Percentiles rank a stretch among this genome's conserved stretches.
Evolutionary conservation across 768 basidiomycete genomes (phyloP).

Genomic region (Coprinellus micaceus): DNA sequence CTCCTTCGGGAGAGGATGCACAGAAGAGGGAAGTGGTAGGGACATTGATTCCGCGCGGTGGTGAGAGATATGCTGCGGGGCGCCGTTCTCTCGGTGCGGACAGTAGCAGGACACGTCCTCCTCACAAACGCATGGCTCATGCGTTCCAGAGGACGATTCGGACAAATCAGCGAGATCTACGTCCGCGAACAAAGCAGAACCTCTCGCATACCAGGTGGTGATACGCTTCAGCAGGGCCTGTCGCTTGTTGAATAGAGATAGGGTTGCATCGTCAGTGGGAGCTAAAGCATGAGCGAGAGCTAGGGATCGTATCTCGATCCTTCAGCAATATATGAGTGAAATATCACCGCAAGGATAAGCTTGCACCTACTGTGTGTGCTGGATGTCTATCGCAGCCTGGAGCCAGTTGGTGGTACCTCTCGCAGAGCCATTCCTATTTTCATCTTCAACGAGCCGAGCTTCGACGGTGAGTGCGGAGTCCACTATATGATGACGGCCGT

Average conservation of each 20-base stretch:
- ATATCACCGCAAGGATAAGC: neutral
- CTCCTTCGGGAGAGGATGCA: neutral
- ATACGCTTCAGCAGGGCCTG: neutral
- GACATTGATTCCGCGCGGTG: neutral
- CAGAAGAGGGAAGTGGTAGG: neutral
- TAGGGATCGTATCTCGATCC: neutral
- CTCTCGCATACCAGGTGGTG: neutral
- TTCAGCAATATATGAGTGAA: neutral
- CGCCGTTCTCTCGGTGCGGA: neutral
- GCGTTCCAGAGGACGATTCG: neutral
- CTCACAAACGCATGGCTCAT: neutral
- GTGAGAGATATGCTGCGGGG: neutral
- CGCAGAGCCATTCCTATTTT: neutral
- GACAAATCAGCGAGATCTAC: neutral
- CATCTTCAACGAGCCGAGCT: neutral
- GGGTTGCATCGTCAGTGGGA: neutral
- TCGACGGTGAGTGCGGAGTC: neutral
- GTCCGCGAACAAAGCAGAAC: neutral
- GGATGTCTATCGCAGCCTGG: neutral
- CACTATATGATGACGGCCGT: neutral
- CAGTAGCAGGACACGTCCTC: neutral
- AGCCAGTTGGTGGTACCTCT: neutral
- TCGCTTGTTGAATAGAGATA: neutral
- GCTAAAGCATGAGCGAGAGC: neutral
- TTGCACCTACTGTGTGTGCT: neutral